These are phyloP conservation scores for Simplicillium aogashimaense DNA, from an alignment of 2,329 filamentous ascomycete species.

Conservation along the genomic window DNA sequence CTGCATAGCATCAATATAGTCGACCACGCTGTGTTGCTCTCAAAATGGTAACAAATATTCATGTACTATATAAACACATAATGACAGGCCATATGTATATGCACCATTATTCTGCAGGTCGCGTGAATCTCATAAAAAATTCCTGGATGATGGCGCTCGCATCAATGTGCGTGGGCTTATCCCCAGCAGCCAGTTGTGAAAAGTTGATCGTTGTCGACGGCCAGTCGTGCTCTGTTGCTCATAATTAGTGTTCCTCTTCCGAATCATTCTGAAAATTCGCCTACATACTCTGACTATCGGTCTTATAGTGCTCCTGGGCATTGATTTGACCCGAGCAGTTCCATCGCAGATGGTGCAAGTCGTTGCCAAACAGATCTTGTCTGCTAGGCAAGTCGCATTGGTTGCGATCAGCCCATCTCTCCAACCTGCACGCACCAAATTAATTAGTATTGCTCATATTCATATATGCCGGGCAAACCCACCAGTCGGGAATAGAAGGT, in stretches of 20 bases:
- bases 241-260: not conserved
- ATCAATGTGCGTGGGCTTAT: conserved; percentile 29
- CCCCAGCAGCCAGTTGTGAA: conserved; percentile 27
- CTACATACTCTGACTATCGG: conserved; percentile 24
- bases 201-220: conserved; percentile 33
- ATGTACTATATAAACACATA: no score
- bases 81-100: not conserved
- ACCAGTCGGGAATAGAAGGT: conserved; percentile 27
- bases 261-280: no score
- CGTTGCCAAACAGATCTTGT: conserved; percentile 22
- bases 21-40: no score
- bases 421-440: conserved; percentile 17
- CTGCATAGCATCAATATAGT: no score
- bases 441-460: not conserved
- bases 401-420: conserved; percentile 30
- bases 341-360: conserved; percentile 33
- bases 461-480: not conserved
- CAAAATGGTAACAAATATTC: no score
- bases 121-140: conserved; percentile 29
- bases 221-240: conserved; percentile 30
- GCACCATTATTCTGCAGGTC: conserved; percentile 2
- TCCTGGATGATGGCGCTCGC: conserved; percentile 32
- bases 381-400: conserved; percentile 20
- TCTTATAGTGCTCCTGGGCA: conserved; percentile 32
- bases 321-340: conserved; percentile 24